Conservation (phyloP, 192 early-diverging fungal genomes). For the Podila horticola region DNA sequence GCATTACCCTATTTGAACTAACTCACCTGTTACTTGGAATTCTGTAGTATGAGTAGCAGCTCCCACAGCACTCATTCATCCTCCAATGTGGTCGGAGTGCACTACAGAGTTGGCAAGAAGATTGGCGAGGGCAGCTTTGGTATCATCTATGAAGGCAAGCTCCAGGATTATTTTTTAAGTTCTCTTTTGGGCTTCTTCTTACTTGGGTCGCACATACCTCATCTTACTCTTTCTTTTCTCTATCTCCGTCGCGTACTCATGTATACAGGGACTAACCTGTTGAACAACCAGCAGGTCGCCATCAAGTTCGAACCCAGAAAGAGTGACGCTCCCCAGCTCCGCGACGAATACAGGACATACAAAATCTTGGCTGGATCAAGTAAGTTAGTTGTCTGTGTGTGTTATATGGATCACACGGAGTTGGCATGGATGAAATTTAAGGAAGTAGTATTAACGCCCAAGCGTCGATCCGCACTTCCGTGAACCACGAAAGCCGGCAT, state of each 20-base stretch:
- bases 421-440: neutral
- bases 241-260: neutral
- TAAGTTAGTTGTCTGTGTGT: conserved; percentile 19
- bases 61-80: conserved; percentile 54
- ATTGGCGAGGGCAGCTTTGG: conserved; percentile 99
- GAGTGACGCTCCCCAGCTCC: conserved; percentile 94
- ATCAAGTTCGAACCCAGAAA: conserved; percentile 98
- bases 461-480: neutral
- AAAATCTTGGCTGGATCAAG: conserved; percentile 85
- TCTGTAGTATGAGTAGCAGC: conserved; percentile 34
- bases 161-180: neutral
- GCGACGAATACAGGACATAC: conserved; percentile 96
- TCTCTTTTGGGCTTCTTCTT: neutral
- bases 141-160: conserved; percentile 97
- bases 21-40: conserved; percentile 9
- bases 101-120: conserved; percentile 94
- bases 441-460: neutral
- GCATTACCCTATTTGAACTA: neutral
- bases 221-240: neutral
- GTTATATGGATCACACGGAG: too few species aligned
- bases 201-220: neutral
- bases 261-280: conserved; percentile 80
- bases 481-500: conserved; percentile 72
- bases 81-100: conserved; percentile 92
- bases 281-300: conserved; percentile 92